These are phyloP conservation scores for Diaporthe eres DNA, from an alignment of 2,329 filamentous ascomycete species.

Conservation along the genomic window DNA sequence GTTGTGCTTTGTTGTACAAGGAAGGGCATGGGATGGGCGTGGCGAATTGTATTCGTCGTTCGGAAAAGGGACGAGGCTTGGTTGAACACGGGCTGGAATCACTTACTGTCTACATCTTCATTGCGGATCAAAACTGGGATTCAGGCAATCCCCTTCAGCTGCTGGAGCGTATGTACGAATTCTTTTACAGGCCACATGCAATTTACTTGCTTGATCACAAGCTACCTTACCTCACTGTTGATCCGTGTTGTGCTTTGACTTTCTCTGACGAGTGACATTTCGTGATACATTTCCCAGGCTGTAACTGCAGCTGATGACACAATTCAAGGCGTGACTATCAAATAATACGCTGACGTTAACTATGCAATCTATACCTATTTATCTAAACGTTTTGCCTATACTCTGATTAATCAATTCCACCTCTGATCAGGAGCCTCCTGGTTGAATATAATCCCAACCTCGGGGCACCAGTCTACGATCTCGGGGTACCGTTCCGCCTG, in stretches of 20 bases:
- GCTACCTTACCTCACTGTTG: neutral
- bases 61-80: neutral
- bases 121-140: neutral
- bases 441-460: conserved; percentile 43
- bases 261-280: too few species aligned
- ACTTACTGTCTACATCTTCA: neutral
- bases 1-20: neutral
- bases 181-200: neutral
- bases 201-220: neutral
- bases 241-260: neutral
- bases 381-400: neutral
- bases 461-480: conserved; percentile 50
- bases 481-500: conserved; percentile 45
- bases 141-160: neutral
- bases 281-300: too few species aligned
- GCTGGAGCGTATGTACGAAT: neutral
- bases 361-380: neutral
- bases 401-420: neutral
- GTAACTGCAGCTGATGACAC: too few species aligned
- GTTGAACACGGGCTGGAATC: neutral
- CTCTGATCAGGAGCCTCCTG: conserved; percentile 19
- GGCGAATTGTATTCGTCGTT: too few species aligned
- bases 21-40: neutral
- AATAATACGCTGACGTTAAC: neutral
- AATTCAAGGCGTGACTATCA: neutral